These are phyloP conservation scores for Berkeleyomyces basicola DNA, from an alignment of 2,329 filamentous ascomycete genomes.

Conservation along the genomic window DNA sequence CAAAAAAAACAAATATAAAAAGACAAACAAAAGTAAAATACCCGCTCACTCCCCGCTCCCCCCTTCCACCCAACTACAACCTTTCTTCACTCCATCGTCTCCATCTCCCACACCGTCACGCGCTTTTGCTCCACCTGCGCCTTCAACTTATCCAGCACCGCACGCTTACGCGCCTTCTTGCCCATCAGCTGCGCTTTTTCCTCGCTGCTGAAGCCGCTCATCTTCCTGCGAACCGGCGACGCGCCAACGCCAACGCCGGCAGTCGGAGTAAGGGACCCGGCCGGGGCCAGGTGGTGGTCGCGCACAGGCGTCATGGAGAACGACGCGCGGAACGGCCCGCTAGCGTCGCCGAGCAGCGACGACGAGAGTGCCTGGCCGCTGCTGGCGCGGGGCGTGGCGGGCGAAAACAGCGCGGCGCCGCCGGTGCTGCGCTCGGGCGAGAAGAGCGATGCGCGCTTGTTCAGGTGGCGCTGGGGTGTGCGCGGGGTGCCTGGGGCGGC, in stretches of 20 bases:
- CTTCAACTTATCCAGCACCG: conserved; percentile 35
- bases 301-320: conserved; percentile 1
- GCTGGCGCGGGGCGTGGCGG: conserved; percentile 23
- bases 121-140: conserved; percentile 32
- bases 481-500: conserved; percentile 27
- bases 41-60: neutral
- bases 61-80: neutral
- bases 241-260: conserved; percentile 20
- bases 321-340: neutral
- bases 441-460: conserved; percentile 20
- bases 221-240: conserved; percentile 41
- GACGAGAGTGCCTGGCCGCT: conserved; percentile 18
- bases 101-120: conserved; percentile 33
- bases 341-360: conserved; percentile 17
- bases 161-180: conserved; percentile 35
- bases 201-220: conserved; percentile 41
- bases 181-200: conserved; percentile 41
- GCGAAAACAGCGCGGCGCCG: conserved; percentile 19
- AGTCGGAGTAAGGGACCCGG: no score
- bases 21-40: neutral
- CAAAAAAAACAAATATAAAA: neutral
- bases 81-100: conserved; percentile 26
- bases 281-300: neutral
- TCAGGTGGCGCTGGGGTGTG: conserved; percentile 23
- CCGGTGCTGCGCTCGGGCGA: conserved; percentile 25